These are phyloP conservation scores for Suillus placidus DNA, from an alignment of 768 basidiomycete genomes.

Conservation along the genomic window DNA sequence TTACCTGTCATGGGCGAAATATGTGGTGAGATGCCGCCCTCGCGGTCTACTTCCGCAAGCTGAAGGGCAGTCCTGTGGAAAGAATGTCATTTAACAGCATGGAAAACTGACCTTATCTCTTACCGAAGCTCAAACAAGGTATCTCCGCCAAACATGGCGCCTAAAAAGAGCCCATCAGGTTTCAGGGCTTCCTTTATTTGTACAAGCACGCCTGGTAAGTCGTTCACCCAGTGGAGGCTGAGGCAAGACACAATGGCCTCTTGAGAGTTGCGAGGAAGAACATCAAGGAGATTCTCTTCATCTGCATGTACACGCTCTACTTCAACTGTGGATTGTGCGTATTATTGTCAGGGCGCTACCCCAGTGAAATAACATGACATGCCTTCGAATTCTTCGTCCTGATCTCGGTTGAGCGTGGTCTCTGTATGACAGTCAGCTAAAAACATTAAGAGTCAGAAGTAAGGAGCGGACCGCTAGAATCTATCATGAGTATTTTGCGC, in stretches of 20 bases:
- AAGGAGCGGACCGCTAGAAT: constrained; percentile 70
- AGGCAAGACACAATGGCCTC: constrained; percentile 93
- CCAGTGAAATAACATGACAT: constrained; percentile 16
- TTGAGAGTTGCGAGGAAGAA: constrained; percentile 72
- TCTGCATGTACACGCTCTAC: constrained; percentile 79
- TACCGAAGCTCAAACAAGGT: constrained; percentile 92
- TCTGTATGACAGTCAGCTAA: constrained; percentile 44
- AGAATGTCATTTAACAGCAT: not conserved
- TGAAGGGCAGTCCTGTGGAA: constrained; percentile 80
- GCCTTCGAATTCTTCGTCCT: constrained; percentile 83
- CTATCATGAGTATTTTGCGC: constrained; percentile 80
- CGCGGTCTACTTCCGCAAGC: constrained; percentile 89
- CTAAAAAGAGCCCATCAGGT: constrained; percentile 94
- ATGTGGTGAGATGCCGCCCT: constrained; percentile 96
- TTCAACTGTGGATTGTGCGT: constrained; percentile 52
- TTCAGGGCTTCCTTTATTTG: constrained; percentile 84
- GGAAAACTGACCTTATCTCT: constrained; percentile 1
- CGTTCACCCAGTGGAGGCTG: constrained; percentile 96
- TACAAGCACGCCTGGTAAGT: constrained; percentile 85
- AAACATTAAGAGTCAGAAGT: constrained; percentile 3
- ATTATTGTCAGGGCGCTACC: constrained; percentile 2
- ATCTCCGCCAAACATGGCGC: constrained; percentile 94
- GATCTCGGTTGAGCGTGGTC: constrained; percentile 72
- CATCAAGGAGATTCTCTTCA: constrained; percentile 76
- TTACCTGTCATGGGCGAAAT: constrained; percentile 97